Evolutionary conservation across 2,329 filamentous ascomycete genomes (phyloP), one percentile per base, ranked within the genome.

Genomic region (Fusarium sp.): DNA sequence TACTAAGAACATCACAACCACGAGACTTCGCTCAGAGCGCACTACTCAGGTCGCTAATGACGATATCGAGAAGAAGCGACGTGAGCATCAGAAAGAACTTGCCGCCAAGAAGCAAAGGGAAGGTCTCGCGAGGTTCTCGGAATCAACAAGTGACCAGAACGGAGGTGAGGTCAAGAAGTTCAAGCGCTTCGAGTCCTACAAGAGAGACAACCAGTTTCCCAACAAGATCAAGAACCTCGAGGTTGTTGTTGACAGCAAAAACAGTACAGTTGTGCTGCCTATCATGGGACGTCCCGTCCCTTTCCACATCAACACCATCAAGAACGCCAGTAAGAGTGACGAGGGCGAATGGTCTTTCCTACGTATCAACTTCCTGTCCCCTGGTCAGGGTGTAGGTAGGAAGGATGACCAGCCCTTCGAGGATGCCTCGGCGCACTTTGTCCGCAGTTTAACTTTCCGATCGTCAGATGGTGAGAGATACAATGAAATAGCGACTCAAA

Each of bases 341-440:
- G 96, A 99, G 80, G 93, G 93, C 51, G 95, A 97, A 70, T 98
- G 94, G 82, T 92, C 94, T 0, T 98, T 96, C 78, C 85, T 99
- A 34, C 91, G 97, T 71, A 95, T 99, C 85, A 99, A 99, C 83
- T 97, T 99, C 79, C 86, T 99, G 15, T 98, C 95, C 5, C 96
- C 97, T 10, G 96, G 96, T 52, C 96, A 99, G 80, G 96, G 96
- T 85, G 96, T 99, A 49, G 96, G 95, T 64, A 88, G 96, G 76
- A 98, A 98, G 79, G 96, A 99, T 77, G 96, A 99, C 71, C 95
- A 98, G 79, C 96, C 96, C 0, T 98, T 99, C 70, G 97, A 99
- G 80, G 97, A 99, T 80, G 92, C 95, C 10, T 92, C 92, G 2
- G 96, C 96, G 8, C 96, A 99, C 79, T 99, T 99, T 77, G 92